Evolutionary conservation across 495 filamentous ascomycete genomes (phyloP), one percentile per base, ranked within the genome.

Genomic region (Neurospora sp.): DNA sequence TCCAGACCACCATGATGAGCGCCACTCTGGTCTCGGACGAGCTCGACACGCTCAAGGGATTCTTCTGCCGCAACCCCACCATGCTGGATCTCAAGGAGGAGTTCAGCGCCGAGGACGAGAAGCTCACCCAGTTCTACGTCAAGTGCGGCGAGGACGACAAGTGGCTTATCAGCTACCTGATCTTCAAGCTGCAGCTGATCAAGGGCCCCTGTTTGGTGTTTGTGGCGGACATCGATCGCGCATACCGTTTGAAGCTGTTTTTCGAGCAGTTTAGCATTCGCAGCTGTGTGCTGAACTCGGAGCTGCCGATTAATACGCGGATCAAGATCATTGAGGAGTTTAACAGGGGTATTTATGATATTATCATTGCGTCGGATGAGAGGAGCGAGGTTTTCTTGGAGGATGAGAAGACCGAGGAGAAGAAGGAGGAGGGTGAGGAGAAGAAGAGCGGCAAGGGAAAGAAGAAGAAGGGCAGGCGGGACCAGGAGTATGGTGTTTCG

Each of bases 301-400:
- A 99, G 78, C 82, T 99, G 20, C 96, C 96, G 5, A 91, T 98
- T 74, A 97, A 97, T 74, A 94, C 92, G 8, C 87, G 96, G 22
- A 88, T 98, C 59, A 96, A 98, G 82, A 92, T 97, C 38, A 94
- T 99, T 11, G 91, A 99, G 77, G 93, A 98, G 80, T 99, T 98
- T 83, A 99, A 98, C 83, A 53, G 42, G 44, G 78, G 78, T 16
- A 78, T 80, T 31, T 99, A 98, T 83, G 95, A 98, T 74, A 97
- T 98, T 73, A 94, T 99, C 72, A 94, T 99, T 76, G 96, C 96
- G 5, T 92, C 93, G 0, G 96, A 99, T 78, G 96, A 99, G 80
- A 90, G 92, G 74, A 77, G 73, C 78, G 94, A 97, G 79, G 86
- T 96, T 6, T 77, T 97, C 71, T 92, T 92, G 4, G 84, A 89